Conservation (phyloP, 306 rosid species). For the Quercus dentata region DNA sequence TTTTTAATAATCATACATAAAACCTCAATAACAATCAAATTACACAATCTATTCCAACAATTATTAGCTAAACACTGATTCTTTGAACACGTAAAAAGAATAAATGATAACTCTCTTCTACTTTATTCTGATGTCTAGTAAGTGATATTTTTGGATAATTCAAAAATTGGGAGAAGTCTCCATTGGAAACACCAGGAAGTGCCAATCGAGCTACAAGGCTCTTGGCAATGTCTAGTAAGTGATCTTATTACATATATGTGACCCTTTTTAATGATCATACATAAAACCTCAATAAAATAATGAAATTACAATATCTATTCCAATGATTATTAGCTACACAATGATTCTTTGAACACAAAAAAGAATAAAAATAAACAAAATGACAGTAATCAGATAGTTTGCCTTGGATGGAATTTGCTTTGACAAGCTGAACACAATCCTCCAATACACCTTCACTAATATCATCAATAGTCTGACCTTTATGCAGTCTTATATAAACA, state of each 20-base stretch:
- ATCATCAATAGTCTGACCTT: constrained; percentile 85
- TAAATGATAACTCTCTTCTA: background rate
- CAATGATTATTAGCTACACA: background rate
- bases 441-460: constrained; percentile 84
- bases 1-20: background rate
- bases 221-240: background rate
- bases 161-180: too few relatives aligned
- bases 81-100: background rate
- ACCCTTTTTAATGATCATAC: background rate
- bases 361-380: too few relatives aligned
- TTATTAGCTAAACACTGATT: background rate
- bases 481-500: constrained; percentile 88
- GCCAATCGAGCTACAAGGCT: too few relatives aligned
- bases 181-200: too few relatives aligned
- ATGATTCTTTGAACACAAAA: background rate
- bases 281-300: background rate
- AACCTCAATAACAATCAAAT: background rate
- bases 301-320: background rate
- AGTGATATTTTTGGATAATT: too few relatives aligned
- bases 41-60: background rate
- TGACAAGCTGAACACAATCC: constrained; percentile 96
- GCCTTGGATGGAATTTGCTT: constrained; percentile 99
- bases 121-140: background rate
- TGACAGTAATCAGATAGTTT: background rate
- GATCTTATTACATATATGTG: background rate